phyloP scores from a whole-genome alignment of 2,329 filamentous ascomycete species.

The Xylariaceae sp. region DNA sequence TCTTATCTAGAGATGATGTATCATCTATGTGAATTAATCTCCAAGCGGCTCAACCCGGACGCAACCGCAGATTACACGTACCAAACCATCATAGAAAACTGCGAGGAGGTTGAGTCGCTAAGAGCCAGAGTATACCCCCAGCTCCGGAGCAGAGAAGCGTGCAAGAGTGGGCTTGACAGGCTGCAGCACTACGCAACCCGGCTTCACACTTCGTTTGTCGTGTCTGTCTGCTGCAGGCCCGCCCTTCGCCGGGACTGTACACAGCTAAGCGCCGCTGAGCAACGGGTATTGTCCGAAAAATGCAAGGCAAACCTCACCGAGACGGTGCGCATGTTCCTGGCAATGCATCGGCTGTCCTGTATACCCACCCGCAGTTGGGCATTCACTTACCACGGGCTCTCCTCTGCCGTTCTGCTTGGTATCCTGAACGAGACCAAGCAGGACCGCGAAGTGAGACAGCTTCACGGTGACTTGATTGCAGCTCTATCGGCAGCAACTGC shows the following conservation, averaged over 20 bases:
- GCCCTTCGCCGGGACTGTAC: conserved; percentile 51
- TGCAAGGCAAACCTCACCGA: conserved; percentile 60
- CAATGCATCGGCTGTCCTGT: conserved; percentile 62
- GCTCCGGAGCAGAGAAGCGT: conserved; percentile 55
- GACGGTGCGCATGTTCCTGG: conserved; percentile 62
- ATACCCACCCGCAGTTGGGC: conserved; percentile 64
- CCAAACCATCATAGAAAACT: conserved; percentile 52
- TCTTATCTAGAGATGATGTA: conserved; percentile 62
- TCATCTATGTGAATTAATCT: conserved; percentile 56
- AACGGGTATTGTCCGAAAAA: conserved; percentile 48
- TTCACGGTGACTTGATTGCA: conserved; percentile 59
- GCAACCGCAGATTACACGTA: conserved; percentile 45
- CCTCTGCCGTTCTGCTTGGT: conserved; percentile 58
- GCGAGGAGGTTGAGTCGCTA: conserved; percentile 48
- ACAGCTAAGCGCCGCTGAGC: conserved; percentile 46
- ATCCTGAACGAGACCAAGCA: conserved; percentile 59
- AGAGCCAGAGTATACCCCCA: conserved; percentile 45
- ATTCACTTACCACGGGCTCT: conserved; percentile 62
- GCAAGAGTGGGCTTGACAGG: conserved; percentile 57
- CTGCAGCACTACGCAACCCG: conserved; percentile 59
- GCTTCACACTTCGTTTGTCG: conserved; percentile 60
- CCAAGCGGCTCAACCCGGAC: conserved; percentile 51
- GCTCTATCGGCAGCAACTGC: conserved; percentile 59
- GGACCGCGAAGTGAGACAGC: conserved; percentile 56
- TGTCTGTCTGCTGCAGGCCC: conserved; percentile 60